These are phyloP conservation scores for Yamadazyma taylorii DNA, from an alignment of 1,139 yeast genomes.

Conservation along the genomic window DNA sequence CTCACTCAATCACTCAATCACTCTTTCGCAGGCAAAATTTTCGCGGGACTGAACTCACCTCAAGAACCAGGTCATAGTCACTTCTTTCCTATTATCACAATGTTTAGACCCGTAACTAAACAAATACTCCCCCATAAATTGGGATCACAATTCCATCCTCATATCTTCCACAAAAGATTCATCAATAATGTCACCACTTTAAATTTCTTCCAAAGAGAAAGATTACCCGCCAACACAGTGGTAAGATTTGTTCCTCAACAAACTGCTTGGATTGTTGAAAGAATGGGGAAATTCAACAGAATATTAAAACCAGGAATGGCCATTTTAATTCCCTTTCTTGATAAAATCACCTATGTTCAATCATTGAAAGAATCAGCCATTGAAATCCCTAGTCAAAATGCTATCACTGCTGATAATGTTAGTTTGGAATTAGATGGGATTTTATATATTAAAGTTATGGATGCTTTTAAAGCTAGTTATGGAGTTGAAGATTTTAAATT, in stretches of 20 bases:
- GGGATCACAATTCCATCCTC: not conserved
- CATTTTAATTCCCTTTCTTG: slow-evolving; percentile 67
- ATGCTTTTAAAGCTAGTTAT: slow-evolving; percentile 82
- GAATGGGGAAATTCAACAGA: slow-evolving; percentile 84
- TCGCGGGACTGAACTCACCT: too few relatives aligned
- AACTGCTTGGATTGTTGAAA: slow-evolving; percentile 87
- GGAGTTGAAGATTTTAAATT: slow-evolving; percentile 89
- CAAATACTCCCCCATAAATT: not conserved
- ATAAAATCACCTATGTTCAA: slow-evolving; percentile 77
- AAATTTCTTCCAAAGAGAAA: slow-evolving; percentile 65
- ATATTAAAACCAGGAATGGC: slow-evolving; percentile 81
- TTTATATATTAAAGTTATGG: slow-evolving; percentile 71
- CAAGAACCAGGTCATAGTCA: too few relatives aligned
- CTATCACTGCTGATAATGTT: slow-evolving; percentile 85
- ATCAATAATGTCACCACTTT: slow-evolving; percentile 22
- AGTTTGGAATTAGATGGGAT: slow-evolving; percentile 85
- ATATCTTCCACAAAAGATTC: slow-evolving; percentile 6
- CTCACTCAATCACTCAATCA: too few relatives aligned
- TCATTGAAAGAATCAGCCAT: slow-evolving; percentile 79
- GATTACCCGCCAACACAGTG: slow-evolving; percentile 72
- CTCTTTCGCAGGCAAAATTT: too few relatives aligned
- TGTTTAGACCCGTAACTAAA: not conserved
- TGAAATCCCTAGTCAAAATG: slow-evolving; percentile 81
- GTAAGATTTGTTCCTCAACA: slow-evolving; percentile 85
- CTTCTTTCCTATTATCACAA: too few relatives aligned